Evolutionary conservation across 2,329 filamentous ascomycete genomes (phyloP), one percentile per base, ranked within the genome.

Genomic region (Paecilomyces dactylethromorphus): DNA sequence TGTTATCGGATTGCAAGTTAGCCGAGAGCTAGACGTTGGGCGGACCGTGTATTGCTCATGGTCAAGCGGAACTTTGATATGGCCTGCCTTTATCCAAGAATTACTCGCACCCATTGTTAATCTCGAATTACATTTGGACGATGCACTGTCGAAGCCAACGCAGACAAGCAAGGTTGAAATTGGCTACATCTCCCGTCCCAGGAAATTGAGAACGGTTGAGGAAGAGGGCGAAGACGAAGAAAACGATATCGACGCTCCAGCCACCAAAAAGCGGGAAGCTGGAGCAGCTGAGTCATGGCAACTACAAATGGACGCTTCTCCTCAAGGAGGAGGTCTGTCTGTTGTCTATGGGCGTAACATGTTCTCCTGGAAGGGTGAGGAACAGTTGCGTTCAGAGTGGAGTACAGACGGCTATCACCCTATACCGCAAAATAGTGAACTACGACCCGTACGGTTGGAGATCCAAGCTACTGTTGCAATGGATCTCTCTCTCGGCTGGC

Each of bases 331-430:
- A 3, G 66, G 64, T 6, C n/a, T 78, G 32, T 63, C 68, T 2
- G 55, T 75, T 29, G 70, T 58, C 29, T 77, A 78, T 60, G 68
- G 66, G 4, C 67, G 74, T 10, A 76, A 72, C 45, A 45, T 78
- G 18, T 78, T 78, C 53, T 71, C 69, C 2, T 69, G 72, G 5
- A 69, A 66, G 3, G 63, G 67, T 2, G 68, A 71, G 53, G 67
- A 75, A 12, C 65, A 64, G 15, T 61, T 68, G 5, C 72, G 66
- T 45, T 74, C 74, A 3, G 73, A 76, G 64, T 78, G 75, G 75
- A 77, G 68, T 56, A 67, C 71, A 5, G 74, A 76, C 51, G 74
- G 73, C 4, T 71, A 77, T 59, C 69, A 71, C 57, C 68, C 72
- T 3, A 62, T 72, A 45, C 64, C 68, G 22, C 62, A 61, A 52